Evolutionary conservation across 1,284 basidiomycete genomes (phyloP), one percentile per base, ranked within the genome.

Genomic region (Malassezia nana): DNA sequence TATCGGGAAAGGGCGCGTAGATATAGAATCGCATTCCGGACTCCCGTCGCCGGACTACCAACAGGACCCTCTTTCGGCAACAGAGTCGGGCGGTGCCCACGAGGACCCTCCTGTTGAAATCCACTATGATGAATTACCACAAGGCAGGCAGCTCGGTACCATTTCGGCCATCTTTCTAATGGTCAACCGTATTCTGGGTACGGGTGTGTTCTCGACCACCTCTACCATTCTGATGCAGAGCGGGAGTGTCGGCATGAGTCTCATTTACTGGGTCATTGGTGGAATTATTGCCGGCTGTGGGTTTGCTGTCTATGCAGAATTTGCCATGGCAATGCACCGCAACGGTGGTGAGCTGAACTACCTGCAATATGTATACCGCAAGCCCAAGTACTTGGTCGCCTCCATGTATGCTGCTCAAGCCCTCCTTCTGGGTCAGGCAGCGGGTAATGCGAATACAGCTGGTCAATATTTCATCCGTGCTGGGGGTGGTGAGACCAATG

Each of bases 331-430:
- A 57, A 72, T 80, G 5, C 84, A 84, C 4, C 77, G 80, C 3
- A 85, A 79, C 52, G 85, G 85, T 2, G 85, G 82, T 15, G 85
- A 86, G 76, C 75, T 86, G 28, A 84, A 86, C 51, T 87, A 86
- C 62, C 75, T 86, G 29, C 84, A 86, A 56, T 84, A 78, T 64
- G 80, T 85, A 25, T 86, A 81, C 70, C 77, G 80, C 38, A 76
- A 76, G 15, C 85, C 85, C 6, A 79, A 77, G 52, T 83, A 81
- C 61, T 73, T 86, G 51, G 77, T 76, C 6, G 82, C 82, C 3
- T 84, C 82, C 60, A 67, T 78, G 10, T 86, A 80, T 61, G 78
- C 81, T 0, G 74, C 79, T 8, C 84, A 84, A 65, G 79, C 81
- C 0, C 63, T 84, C 12, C 78, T 84, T 18, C 79, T 81, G 29